Base-by-base conservation (phyloP, 2,329 filamentous ascomycete species). In the Cytospora paraplurivora region DNA sequence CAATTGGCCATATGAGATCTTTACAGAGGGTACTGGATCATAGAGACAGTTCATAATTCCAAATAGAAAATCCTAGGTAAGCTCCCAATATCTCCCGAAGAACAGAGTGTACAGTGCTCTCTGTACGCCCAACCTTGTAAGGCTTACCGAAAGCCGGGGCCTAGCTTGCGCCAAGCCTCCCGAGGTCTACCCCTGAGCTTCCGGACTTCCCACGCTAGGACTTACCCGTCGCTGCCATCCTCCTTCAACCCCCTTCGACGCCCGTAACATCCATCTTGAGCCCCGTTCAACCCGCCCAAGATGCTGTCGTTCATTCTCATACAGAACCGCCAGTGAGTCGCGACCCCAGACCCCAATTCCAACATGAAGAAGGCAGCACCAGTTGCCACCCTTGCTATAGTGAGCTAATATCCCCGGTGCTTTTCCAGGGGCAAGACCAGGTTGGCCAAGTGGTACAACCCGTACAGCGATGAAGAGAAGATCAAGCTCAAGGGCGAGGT, bases 401-500 rank as follows among this genome's bases (percentile, higher is more conserved):
- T 38, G 5, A 27, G 58, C 62, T 66, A 57, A 67, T 55, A 21
- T 19, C n/a, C 41, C 35, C 33, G 34, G 32, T 17, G 7, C 27
- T 27, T 27, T 53, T 50, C 27, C 70, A 97, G 94, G 85, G 95
- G 95, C 79, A 99, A 99, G 82, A 99, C 95, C 71, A 91, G 95
- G 71, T 85, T 99, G 68, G 95, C 95, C 69, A 99, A 99, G 81
- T 99, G 94, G 94, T 99, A 99, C 82, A 92, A 91, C 70, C 94
- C 95, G 67, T 99, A 97, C 82, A 96, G 88, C 79, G 95, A 99
- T 82, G 94, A 98, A 77, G 93, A 99, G 77, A 99, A 99, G 82
- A 92, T 99, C 77, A 97, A 97, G 80, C 84, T 99, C 72, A 99
- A 99, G 79, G 95, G 95, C 84, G 95, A 99, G 82, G 91, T 92